Percentiles rank a stretch among this genome's conserved stretches.
These are phyloP conservation scores for Polygonum aviculare DNA, from an alignment of 148 eudicot genomes.

Conservation along the genomic window DNA sequence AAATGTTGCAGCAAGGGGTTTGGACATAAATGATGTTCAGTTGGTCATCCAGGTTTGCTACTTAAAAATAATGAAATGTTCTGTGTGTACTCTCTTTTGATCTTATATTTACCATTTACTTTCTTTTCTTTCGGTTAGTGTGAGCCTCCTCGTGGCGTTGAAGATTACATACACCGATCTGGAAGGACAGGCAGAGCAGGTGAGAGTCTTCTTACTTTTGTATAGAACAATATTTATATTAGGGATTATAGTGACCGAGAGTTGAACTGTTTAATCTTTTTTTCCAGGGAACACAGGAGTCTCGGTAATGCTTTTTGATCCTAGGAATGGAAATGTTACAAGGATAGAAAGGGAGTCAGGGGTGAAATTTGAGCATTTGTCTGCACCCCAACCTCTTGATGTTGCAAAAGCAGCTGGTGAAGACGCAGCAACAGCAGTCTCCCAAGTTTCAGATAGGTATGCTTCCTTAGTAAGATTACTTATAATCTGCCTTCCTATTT, in stretches of 20 bases:
- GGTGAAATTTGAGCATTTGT: constrained; percentile 76
- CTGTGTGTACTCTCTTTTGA: not conserved
- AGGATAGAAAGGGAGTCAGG: constrained; percentile 91
- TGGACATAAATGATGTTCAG: constrained; percentile 88
- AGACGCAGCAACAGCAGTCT: constrained; percentile 56
- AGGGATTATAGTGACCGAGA: not conserved
- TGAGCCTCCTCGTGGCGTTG: constrained; percentile 96
- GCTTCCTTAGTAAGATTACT: not conserved
- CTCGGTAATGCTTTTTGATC: constrained; percentile 94
- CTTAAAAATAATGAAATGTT: not conserved
- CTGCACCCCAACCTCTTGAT: constrained; percentile 95
- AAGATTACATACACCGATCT: constrained; percentile 96
- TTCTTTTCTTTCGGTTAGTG: constrained; percentile 29
- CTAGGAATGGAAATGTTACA: constrained; percentile 49
- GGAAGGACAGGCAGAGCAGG: constrained; percentile 99
- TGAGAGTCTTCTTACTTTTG: constrained; percentile 13
- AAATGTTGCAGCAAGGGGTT: constrained; percentile 87
- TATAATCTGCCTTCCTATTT: not conserved
- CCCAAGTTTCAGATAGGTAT: constrained; percentile 72
- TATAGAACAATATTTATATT: not conserved
- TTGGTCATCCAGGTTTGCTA: constrained; percentile 69
- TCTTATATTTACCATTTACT: not conserved
- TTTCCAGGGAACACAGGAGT: constrained; percentile 68
- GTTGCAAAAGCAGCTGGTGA: constrained; percentile 84
- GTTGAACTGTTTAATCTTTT: not conserved